Conservation (phyloP, 2,329 filamentous ascomycete genomes). For the Penicillium sp. region DNA sequence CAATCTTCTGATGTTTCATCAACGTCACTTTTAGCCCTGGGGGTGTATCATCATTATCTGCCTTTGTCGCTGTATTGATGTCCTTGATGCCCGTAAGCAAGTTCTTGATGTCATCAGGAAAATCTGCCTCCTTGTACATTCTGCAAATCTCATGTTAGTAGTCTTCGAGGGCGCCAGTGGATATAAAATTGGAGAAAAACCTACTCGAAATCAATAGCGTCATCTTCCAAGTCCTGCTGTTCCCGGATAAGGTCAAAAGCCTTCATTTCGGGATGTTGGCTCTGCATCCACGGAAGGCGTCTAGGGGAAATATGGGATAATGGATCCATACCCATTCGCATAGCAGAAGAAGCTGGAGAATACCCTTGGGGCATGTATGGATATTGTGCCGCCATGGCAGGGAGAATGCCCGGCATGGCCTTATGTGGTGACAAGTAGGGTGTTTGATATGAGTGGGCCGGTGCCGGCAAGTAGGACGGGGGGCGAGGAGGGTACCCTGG, state of each 20-base stretch:
- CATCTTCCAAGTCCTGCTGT: slow-evolving; percentile 11
- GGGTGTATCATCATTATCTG: slow-evolving; percentile 68
- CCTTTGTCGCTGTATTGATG: slow-evolving; percentile 63
- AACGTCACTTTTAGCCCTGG: slow-evolving; percentile 66
- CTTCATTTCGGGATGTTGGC: neutral
- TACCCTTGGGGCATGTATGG: neutral
- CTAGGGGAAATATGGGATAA: neutral
- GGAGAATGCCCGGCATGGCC: neutral
- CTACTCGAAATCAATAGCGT: slow-evolving; percentile 8
- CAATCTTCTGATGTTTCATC: slow-evolving; percentile 80
- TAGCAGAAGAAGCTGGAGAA: neutral
- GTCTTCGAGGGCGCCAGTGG: neutral
- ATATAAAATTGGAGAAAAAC: neutral
- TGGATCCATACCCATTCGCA: neutral
- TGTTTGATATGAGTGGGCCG: neutral
- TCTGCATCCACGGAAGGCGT: slow-evolving; percentile 12
- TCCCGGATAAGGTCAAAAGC: slow-evolving; percentile 12
- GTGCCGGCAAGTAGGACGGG: neutral
- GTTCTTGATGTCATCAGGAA: slow-evolving; percentile 66
- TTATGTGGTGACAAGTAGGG: neutral
- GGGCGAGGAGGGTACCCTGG: neutral
- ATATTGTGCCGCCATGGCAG: neutral
- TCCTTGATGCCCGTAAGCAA: slow-evolving; percentile 72
- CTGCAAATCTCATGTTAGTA: slow-evolving; percentile 16
- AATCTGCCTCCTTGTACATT: slow-evolving; percentile 41